Percentiles rank a stretch among this genome's conserved stretches.
Conservation (phyloP, 2,329 filamentous ascomycete species). For the Domatiomyces globalis region DNA sequence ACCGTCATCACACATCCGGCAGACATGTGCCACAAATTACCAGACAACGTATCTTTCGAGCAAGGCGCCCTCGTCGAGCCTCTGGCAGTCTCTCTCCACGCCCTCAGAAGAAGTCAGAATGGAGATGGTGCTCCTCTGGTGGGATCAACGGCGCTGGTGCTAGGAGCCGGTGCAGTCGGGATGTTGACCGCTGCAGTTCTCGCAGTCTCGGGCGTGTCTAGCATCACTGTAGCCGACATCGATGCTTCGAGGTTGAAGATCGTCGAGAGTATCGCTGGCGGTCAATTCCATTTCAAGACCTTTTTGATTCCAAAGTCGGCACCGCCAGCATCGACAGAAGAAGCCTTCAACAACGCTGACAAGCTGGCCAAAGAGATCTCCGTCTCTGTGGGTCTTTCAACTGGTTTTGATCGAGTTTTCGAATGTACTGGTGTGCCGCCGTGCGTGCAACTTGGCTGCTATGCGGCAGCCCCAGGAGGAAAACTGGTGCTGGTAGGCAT, state of each 20-base stretch:
- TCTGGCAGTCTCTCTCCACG: slow-evolving; percentile 47
- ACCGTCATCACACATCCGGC: slow-evolving; percentile 48
- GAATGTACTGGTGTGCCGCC: slow-evolving; percentile 34
- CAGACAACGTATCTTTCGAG: slow-evolving; percentile 38
- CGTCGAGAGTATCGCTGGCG: slow-evolving; percentile 29
- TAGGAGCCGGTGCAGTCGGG: slow-evolving; percentile 49
- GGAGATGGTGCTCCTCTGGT: slow-evolving; percentile 19
- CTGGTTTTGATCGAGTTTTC: slow-evolving; percentile 31
- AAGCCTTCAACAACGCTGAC: slow-evolving; percentile 26
- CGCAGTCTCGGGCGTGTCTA: slow-evolving; percentile 38
- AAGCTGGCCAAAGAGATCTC: slow-evolving; percentile 23
- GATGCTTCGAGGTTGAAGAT: slow-evolving; percentile 43
- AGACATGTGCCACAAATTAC: slow-evolving; percentile 45
- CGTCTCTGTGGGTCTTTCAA: slow-evolving; percentile 15
- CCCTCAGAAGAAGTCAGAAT: slow-evolving; percentile 39
- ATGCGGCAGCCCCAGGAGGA: slow-evolving; percentile 34
- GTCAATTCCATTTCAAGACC: slow-evolving; percentile 23
- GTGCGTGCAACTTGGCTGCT: slow-evolving; percentile 33
- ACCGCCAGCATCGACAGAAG: slow-evolving; percentile 24
- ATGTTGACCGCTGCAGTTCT: slow-evolving; percentile 45
- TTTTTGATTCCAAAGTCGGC: slow-evolving; percentile 24
- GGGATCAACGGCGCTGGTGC: slow-evolving; percentile 39
- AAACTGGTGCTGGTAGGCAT: slow-evolving; percentile 43
- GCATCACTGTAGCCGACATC: slow-evolving; percentile 48
- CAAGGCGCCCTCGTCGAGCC: slow-evolving; percentile 48